These are phyloP conservation scores for Vitis rotundifolia DNA, from an alignment of 164 flowering plant genomes.

Conservation along the genomic window DNA sequence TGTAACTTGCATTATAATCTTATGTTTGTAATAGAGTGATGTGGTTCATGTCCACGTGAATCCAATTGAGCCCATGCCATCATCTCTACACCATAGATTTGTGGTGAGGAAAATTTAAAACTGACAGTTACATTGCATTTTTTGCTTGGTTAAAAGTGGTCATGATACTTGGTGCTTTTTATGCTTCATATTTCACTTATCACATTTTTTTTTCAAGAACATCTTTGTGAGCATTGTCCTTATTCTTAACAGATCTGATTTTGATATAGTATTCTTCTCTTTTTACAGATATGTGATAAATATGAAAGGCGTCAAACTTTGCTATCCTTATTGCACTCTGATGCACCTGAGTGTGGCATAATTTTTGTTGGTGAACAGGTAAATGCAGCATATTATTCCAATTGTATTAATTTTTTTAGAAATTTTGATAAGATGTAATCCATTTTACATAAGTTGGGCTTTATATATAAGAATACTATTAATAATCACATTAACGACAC, in stretches of 20 bases:
- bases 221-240: not conserved
- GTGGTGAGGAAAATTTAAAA: constrained; percentile 50
- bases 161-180: not conserved
- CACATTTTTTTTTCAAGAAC: not conserved
- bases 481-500: no score
- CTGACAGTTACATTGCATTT: not conserved
- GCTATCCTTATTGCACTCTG: constrained; percentile 52
- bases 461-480: no score
- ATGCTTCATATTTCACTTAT: not conserved
- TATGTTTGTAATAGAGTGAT: constrained; percentile 50
- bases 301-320: constrained; percentile 46
- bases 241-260: not conserved
- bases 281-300: constrained; percentile 57
- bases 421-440: no score
- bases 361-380: constrained; percentile 90
- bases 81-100: constrained; percentile 70
- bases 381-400: constrained; percentile 1
- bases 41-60: constrained; percentile 87
- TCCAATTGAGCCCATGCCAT: constrained; percentile 80
- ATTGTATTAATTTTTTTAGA: no score
- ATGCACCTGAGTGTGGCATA: constrained; percentile 75
- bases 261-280: constrained; percentile 8
- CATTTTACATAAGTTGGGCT: no score
- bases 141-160: not conserved
- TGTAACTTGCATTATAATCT: constrained; percentile 6